A percentile compares a stretch with the other conserved stretches of the same genome.
phyloP scores from a whole-genome alignment of 805 yeast species.

The Blastobotrys robertii region DNA sequence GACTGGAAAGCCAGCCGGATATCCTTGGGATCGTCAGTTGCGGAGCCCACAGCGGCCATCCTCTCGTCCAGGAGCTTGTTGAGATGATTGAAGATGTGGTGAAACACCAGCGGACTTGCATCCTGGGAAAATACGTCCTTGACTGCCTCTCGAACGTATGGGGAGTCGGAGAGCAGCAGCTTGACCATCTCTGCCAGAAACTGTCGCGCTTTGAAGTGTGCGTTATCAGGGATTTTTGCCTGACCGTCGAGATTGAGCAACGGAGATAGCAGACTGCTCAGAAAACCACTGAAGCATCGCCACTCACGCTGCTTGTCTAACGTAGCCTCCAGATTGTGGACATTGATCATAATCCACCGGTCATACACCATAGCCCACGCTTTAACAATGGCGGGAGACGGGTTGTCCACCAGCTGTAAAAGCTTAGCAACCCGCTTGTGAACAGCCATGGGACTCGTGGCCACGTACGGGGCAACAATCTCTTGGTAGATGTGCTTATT shows the following conservation, averaged over 20 bases:
- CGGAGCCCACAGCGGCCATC: conserved; percentile 3
- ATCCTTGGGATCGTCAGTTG: neutral
- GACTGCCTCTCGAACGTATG: conserved; percentile 53
- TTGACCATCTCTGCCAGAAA: conserved; percentile 25
- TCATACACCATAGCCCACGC: conserved; percentile 40
- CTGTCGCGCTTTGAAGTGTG: conserved; percentile 44
- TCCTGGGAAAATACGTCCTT: conserved; percentile 63
- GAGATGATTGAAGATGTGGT: conserved; percentile 37
- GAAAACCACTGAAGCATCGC: conserved; percentile 61
- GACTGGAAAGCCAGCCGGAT: conserved; percentile 12
- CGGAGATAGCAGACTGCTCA: conserved; percentile 46
- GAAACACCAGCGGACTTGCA: conserved; percentile 49
- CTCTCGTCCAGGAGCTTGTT: conserved; percentile 16
- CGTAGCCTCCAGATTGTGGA: conserved; percentile 12
- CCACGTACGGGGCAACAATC: conserved; percentile 46
- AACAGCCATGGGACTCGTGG: conserved; percentile 64
- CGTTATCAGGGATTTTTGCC: conserved; percentile 23
- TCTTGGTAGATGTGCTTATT: conserved; percentile 34
- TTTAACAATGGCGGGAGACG: conserved; percentile 30
- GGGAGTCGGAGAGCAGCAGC: conserved; percentile 31
- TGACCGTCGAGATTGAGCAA: conserved; percentile 10
- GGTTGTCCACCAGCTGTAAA: conserved; percentile 21
- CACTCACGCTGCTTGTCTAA: conserved; percentile 29
- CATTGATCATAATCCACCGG: conserved; percentile 33
- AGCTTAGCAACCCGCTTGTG: conserved; percentile 52